A percentile compares a stretch with the other conserved stretches of the same genome.
Evolutionary conservation across 2,329 filamentous ascomycete species (phyloP).

Genomic region (Corinectria fuckeliana): DNA sequence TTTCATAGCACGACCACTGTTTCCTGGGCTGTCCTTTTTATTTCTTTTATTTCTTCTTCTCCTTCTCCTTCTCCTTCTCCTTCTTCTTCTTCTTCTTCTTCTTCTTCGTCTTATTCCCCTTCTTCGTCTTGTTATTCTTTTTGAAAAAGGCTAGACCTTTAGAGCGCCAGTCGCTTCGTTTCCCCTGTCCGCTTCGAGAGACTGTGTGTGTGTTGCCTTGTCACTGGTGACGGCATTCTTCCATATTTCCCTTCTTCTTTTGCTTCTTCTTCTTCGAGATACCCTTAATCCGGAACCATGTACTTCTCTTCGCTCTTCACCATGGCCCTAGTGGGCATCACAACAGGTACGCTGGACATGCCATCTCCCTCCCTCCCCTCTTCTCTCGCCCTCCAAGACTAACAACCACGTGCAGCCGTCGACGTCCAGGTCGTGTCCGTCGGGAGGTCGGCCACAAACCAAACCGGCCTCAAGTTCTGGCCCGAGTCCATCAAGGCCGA

Average conservation of each 20-base stretch:
- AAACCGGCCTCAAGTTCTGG: slow-evolving; percentile 62
- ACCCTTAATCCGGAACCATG: slow-evolving; percentile 52
- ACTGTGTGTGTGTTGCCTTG: slow-evolving; percentile 1
- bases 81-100: slow-evolving; percentile 18
- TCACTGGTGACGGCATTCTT: slow-evolving; percentile 18
- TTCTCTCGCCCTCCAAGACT: background rate
- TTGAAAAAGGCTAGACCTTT: slow-evolving; percentile 41
- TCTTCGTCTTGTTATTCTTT: slow-evolving; percentile 31
- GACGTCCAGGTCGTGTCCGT: slow-evolving; percentile 71
- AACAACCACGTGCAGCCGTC: slow-evolving; percentile 38
- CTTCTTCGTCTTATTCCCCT: slow-evolving; percentile 31
- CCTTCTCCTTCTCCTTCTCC: slow-evolving; percentile 29
- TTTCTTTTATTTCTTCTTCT: slow-evolving; percentile 34
- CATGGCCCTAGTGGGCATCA: slow-evolving; percentile 55
- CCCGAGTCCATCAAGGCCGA: slow-evolving; percentile 70
- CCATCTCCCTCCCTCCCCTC: background rate
- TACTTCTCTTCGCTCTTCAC: slow-evolving; percentile 56
- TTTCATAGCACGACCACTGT: slow-evolving; percentile 23
- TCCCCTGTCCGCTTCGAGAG: background rate
- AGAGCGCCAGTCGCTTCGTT: slow-evolving; percentile 41
- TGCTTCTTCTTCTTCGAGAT: slow-evolving; percentile 26
- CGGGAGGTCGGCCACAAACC: slow-evolving; percentile 56
- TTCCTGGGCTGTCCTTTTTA: slow-evolving; percentile 39
- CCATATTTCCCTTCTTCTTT: slow-evolving; percentile 30
- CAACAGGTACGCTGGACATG: slow-evolving; percentile 48